Base-by-base conservation (phyloP, 116 monocot genomes). In the Cymodocea nodosa region DNA sequence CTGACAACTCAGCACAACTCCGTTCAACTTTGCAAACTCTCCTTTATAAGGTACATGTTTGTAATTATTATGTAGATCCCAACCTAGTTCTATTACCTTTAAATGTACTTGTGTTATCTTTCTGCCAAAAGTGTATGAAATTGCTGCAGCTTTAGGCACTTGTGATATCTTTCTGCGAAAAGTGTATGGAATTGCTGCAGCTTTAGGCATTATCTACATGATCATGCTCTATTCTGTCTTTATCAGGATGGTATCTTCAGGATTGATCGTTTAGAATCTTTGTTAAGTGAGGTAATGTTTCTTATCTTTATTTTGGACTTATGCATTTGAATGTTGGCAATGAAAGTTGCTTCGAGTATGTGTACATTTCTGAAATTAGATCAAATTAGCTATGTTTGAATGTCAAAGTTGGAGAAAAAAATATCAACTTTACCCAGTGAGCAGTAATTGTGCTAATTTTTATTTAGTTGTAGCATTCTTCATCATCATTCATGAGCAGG, bases 211-310 rank as follows among this genome's bases (percentile, higher is more conserved):
- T 51, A 65, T 20, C 23, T 65, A 15, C 24, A 50, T 65, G 23
- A 48, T 20, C 24, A 23, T 18, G 1, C 8, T 50, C 67, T 17
- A 25, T 54, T 12, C 4, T 7, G 10, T 15, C 18, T 49, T 37
- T 69, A 15, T 57, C 81, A 97, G 97, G 85, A 83, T 55, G 88
- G 97, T 63, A 64, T 73, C 70, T 97, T 97, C 84, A 77, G 80
- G 74, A 91, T 97, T 60, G 97, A 97, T 80, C 97, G 91, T 67
- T 70, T 97, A 39, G 97, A 97, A 70, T 97, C 97, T 51, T 69
- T 97, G 49, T 66, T 97, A 73, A 78, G 70, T 12, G 97, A 97
- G 97, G 97, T 97, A 36, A 62, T 20, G 35, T 54, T 76, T 60
- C 24, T 63, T 69, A 16, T 53, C n/a, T 36, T 34, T 60, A 12